These are phyloP conservation scores for Cephaloascus fragrans DNA, from an alignment of 805 yeast genomes.

Conservation along the genomic window DNA sequence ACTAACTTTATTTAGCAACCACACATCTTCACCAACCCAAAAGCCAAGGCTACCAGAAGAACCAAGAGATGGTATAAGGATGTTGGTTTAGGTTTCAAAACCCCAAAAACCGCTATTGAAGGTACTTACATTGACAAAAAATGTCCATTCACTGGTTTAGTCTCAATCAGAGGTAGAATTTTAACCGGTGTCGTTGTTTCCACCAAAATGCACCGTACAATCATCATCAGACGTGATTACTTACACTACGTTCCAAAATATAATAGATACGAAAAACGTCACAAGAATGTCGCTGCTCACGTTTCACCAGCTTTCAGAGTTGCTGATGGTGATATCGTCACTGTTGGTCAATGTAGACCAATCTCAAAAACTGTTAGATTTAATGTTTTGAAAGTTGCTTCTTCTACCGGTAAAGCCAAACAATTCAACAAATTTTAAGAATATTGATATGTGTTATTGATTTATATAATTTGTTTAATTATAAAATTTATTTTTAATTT, in stretches of 20 bases:
- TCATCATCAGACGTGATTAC: slow-evolving; percentile 99
- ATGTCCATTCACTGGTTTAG: slow-evolving; percentile 97
- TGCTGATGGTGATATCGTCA: slow-evolving; percentile 95
- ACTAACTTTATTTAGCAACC: slow-evolving; percentile 78
- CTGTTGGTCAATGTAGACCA: slow-evolving; percentile 99
- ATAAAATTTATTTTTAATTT: too few relatives aligned
- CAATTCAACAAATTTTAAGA: slow-evolving; percentile 97
- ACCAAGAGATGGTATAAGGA: slow-evolving; percentile 99
- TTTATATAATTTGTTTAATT: slow-evolving; percentile 8
- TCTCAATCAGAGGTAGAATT: slow-evolving; percentile 99
- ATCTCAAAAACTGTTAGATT: slow-evolving; percentile 99
- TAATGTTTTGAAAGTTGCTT: slow-evolving; percentile 94
- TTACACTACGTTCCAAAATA: slow-evolving; percentile 99
- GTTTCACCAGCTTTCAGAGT: slow-evolving; percentile 99
- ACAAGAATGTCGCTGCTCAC: slow-evolving; percentile 99
- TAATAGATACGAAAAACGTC: slow-evolving; percentile 99
- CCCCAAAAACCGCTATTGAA: slow-evolving; percentile 97
- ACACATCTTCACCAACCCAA: slow-evolving; percentile 99
- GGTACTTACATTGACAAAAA: slow-evolving; percentile 99
- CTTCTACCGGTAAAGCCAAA: slow-evolving; percentile 84
- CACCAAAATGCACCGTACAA: slow-evolving; percentile 99
- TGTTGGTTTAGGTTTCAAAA: slow-evolving; percentile 99
- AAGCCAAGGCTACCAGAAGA: slow-evolving; percentile 96
- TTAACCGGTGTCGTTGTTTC: slow-evolving; percentile 99
- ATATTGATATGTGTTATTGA: too few relatives aligned